Percentiles rank a stretch among this genome's conserved stretches.
Evolutionary conservation across 139 green algal genomes (phyloP).

Genomic region (Chlamydomonas schloesseri): DNA sequence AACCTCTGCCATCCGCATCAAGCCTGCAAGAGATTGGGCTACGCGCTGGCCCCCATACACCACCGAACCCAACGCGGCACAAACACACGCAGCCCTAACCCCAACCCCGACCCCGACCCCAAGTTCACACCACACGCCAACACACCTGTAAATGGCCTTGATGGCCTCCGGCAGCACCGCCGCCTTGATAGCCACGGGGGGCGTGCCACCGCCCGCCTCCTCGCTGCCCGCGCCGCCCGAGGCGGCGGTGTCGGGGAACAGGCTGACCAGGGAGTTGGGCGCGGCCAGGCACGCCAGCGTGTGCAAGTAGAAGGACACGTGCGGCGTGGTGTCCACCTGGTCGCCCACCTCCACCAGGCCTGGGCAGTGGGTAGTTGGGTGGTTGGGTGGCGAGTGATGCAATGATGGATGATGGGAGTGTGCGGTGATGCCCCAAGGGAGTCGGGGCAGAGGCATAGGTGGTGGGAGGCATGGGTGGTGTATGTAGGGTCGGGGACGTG

Average conservation of each 20-base stretch:
- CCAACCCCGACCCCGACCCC: no score
- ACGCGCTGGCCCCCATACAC: no score
- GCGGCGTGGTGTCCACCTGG: conserved; percentile 40
- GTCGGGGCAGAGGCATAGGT: background rate
- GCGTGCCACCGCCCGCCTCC: background rate
- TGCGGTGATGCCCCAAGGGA: no score
- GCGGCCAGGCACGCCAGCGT: conserved; percentile 29
- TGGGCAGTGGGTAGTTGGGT: background rate
- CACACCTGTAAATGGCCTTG: conserved; percentile 31
- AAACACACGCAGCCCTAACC: background rate
- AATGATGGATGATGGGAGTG: no score
- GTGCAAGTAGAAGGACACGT: conserved; percentile 57
- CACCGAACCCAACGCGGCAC: background rate
- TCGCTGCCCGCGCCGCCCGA: background rate
- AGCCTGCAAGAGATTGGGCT: no score
- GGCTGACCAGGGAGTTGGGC: conserved; percentile 15
- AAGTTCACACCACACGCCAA: no score
- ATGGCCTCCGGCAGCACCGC: conserved; percentile 34
- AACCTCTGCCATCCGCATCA: no score
- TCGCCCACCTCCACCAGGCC: conserved; percentile 50
- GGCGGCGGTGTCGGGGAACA: conserved; percentile 34
- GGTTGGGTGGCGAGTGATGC: background rate
- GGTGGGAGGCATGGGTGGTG: no score
- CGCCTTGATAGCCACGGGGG: conserved; percentile 42
- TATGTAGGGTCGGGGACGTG: no score